Percentiles rank a stretch among this genome's conserved stretches.
Evolutionary conservation across 345 rosid genomes (phyloP).

Genomic region (Arabis alpina): DNA sequence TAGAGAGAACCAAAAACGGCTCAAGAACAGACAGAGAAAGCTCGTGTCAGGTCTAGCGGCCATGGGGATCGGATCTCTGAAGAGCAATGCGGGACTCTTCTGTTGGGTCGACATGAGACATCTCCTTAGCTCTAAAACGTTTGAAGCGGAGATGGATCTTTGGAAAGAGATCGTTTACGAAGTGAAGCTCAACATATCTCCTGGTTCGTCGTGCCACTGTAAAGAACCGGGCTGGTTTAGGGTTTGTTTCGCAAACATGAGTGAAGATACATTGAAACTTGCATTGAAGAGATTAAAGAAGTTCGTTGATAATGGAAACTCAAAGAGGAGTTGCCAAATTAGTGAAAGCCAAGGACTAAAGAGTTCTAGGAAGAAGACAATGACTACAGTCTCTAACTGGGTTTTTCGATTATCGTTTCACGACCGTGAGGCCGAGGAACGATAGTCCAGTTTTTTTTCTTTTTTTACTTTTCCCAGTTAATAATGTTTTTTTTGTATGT

Average conservation of each 20-base stretch:
- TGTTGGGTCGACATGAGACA: conserved; percentile 85
- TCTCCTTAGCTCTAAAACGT: conserved; percentile 59
- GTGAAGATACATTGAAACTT: conserved; percentile 54
- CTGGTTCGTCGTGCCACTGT: conserved; percentile 81
- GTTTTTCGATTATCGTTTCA: conserved; percentile 68
- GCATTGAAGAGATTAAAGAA: conserved; percentile 60
- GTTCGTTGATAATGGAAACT: conserved; percentile 42
- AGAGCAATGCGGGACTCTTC: conserved; percentile 74
- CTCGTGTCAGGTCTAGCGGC: conserved; percentile 62
- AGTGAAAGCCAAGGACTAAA: conserved; percentile 43
- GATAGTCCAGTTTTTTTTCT: conserved; percentile 33
- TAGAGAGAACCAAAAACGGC: conserved; percentile 60
- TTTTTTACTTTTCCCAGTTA: neutral
- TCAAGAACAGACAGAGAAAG: conserved; percentile 48
- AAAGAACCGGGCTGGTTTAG: conserved; percentile 55
- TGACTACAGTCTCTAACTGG: conserved; percentile 52
- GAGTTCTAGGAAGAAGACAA: conserved; percentile 44
- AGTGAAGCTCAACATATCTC: conserved; percentile 58
- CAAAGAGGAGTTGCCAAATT: conserved; percentile 25
- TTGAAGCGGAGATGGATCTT: conserved; percentile 71
- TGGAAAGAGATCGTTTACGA: conserved; percentile 76
- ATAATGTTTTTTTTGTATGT: neutral
- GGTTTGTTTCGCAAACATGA: conserved; percentile 37
- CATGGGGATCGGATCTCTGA: conserved; percentile 55
- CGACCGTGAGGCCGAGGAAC: conserved; percentile 56